A percentile compares a stretch with the other conserved stretches of the same genome.
Conservation (phyloP, 768 basidiomycete genomes). For the Boletus reticulatus region DNA sequence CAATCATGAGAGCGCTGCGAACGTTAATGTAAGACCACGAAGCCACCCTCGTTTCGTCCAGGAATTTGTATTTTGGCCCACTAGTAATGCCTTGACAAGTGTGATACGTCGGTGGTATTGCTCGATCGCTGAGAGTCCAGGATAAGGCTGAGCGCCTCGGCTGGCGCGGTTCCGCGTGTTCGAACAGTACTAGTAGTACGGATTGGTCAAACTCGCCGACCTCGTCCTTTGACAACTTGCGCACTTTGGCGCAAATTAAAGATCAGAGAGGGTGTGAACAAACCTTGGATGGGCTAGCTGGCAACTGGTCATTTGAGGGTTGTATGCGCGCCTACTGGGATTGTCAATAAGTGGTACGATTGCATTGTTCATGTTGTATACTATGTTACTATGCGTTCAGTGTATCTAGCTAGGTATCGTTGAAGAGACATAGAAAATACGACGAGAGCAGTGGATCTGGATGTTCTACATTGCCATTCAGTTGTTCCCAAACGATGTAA, state of each 20-base stretch:
- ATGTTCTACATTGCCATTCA: conserved; percentile 15
- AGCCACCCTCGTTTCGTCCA: too few relatives aligned
- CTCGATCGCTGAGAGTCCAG: too few relatives aligned
- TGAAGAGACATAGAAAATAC: background rate
- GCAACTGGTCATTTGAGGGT: too few relatives aligned
- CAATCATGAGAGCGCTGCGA: too few relatives aligned
- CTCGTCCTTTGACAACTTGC: conserved; percentile 91
- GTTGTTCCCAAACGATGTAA: conserved; percentile 10
- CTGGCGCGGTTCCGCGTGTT: too few relatives aligned
- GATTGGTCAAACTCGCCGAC: conserved; percentile 87
- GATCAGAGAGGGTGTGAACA: conserved; percentile 92
- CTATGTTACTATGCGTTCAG: conserved; percentile 5
- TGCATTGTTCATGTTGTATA: conserved; percentile 2
- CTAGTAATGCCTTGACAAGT: too few relatives aligned
- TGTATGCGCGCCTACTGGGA: too few relatives aligned
- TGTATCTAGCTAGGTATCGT: conserved; percentile 4
- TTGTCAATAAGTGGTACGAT: background rate
- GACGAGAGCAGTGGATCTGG: background rate
- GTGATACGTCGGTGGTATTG: too few relatives aligned
- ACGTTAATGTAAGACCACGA: too few relatives aligned
- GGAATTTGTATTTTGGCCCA: too few relatives aligned
- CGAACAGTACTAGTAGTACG: conserved; percentile 61
- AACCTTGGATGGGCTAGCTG: too few relatives aligned
- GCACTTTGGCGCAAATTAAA: conserved; percentile 75
- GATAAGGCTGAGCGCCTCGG: too few relatives aligned